Evolutionary conservation across 257 asterid species (phyloP), one percentile per base, ranked within the genome.

Genomic region (Phtheirospermum japonicum): DNA sequence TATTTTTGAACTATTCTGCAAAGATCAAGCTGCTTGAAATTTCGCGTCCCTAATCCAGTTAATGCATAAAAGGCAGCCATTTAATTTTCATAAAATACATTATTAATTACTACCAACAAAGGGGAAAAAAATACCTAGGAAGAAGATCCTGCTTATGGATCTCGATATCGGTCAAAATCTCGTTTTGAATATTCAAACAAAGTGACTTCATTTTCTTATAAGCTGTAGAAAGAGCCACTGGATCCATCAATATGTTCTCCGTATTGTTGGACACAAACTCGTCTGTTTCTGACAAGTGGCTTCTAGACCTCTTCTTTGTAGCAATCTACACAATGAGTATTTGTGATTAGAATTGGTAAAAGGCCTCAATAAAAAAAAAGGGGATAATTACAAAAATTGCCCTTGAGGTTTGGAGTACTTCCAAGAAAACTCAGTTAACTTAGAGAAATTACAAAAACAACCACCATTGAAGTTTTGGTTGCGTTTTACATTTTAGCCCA

Each of bases 221-320:
- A 16, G 98, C 93, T 9, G 83, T 86, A 33, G 89, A 84, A 59
- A 87, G 72, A 65, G 95, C 91, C 72, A 81, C 64, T 0, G 93
- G 88, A 75, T 92, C 95, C 87, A 77, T 79, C 82, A 76, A 55
- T 63, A 76, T 68, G 66, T 77, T 86, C 19, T 80, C 90, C 4
- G 69, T 85, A 64, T 82, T 82, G 83, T 39, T 84, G 58, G 89
- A 81, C 33, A 86, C 72, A 37, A 77, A 84, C 66, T 92, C 98
- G 40, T 92, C 97, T 3, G 95, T 84, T 75, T 88, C 98, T 16
- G 89, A 70, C 82, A 86, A 73, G 81, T 88, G 93, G 76, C 83
- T 73, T 69, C 81, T 81, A 7, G 95, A 86, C 77, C 98, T 78
- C 81, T 88, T 92, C 81, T 89, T 92, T 28, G 86, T 84, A 31